A percentile compares a stretch with the other conserved stretches of the same genome.
phyloP scores from a whole-genome alignment of 352 stramenopile genomes.

The Globisporangium cystogenes region DNA sequence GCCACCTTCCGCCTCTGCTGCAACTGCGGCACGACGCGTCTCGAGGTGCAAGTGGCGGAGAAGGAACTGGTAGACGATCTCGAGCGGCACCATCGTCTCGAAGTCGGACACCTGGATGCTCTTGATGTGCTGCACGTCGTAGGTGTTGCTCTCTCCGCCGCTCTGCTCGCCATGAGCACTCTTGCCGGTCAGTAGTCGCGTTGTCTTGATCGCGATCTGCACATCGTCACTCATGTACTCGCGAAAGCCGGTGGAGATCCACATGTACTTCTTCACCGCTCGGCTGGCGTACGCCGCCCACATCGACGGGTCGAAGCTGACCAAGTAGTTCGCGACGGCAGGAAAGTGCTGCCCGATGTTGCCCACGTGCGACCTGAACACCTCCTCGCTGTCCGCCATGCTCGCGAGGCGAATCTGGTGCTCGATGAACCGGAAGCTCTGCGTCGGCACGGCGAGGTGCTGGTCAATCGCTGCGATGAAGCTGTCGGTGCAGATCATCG shows the following conservation, averaged over 20 bases:
- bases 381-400: slow-evolving; percentile 25
- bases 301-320: slow-evolving; percentile 51
- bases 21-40: background rate
- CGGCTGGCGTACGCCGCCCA: slow-evolving; percentile 67
- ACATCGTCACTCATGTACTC: slow-evolving; percentile 46
- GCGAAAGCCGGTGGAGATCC: slow-evolving; percentile 21
- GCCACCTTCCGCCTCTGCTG: background rate
- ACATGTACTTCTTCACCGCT: slow-evolving; percentile 58
- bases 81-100: slow-evolving; percentile 39
- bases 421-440: slow-evolving; percentile 56
- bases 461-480: slow-evolving; percentile 62
- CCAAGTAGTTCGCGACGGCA: slow-evolving; percentile 46
- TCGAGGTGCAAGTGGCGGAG: slow-evolving; percentile 44
- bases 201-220: slow-evolving; percentile 44
- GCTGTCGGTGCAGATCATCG: slow-evolving; percentile 71
- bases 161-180: background rate
- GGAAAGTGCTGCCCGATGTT: slow-evolving; percentile 7
- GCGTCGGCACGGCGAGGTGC: slow-evolving; percentile 46
- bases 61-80: slow-evolving; percentile 73
- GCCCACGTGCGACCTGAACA: slow-evolving; percentile 3
- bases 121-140: slow-evolving; percentile 6
- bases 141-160: background rate
- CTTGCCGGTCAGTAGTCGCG: slow-evolving; percentile 38
- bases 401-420: slow-evolving; percentile 42
- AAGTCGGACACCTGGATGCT: slow-evolving; percentile 13